These are phyloP conservation scores for Argentina anserina DNA, from an alignment of 306 rosid genomes.

Conservation along the genomic window DNA sequence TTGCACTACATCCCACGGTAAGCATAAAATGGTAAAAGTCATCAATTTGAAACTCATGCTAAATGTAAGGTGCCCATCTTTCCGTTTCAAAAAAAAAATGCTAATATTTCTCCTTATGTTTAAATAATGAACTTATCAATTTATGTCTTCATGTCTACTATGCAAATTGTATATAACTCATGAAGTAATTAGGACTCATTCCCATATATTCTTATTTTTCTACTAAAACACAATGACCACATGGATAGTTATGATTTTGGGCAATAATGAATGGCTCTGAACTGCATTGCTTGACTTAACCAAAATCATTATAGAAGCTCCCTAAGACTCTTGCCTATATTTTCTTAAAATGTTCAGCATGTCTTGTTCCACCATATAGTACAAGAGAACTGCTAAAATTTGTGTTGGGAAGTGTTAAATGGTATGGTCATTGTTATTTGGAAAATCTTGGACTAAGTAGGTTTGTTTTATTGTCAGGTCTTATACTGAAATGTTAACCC, in stretches of 20 bases:
- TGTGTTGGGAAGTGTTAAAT: neutral
- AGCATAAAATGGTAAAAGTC: constrained; percentile 10
- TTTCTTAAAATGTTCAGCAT: neutral
- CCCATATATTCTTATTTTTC: too few relatives aligned
- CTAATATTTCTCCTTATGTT: neutral
- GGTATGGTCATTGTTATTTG: neutral
- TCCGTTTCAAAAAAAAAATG: too few relatives aligned
- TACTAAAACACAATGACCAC: too few relatives aligned
- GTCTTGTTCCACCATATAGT: neutral
- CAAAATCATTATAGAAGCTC: neutral
- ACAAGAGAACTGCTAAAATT: neutral
- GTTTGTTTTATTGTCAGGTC: too few relatives aligned
- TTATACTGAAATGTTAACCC: too few relatives aligned
- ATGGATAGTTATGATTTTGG: neutral
- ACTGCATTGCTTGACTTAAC: neutral
- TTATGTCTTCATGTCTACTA: constrained; percentile 7
- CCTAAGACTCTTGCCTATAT: neutral
- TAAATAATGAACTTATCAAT: neutral
- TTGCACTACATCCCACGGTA: constrained; percentile 87
- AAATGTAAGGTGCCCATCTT: neutral
- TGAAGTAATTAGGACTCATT: neutral
- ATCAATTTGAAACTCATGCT: neutral
- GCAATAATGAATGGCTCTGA: too few relatives aligned
- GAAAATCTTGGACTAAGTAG: neutral
- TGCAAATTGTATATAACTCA: too few relatives aligned